Evolutionary conservation across 2,329 filamentous ascomycete species (phyloP).

Genomic region (Penicillium glabrum): DNA sequence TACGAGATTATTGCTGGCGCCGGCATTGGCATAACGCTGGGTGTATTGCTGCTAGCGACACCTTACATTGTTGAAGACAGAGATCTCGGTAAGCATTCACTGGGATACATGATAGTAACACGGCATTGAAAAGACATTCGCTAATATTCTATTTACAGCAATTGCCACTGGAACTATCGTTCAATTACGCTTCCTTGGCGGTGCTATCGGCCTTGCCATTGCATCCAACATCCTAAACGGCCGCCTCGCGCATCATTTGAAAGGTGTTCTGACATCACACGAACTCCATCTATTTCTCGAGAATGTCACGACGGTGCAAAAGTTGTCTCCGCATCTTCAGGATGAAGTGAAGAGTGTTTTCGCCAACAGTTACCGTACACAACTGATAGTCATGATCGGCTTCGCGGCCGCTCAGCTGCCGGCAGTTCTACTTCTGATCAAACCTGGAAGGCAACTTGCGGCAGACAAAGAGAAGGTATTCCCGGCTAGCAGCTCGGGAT

Average conservation of each 20-base stretch:
- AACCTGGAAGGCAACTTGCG: conserved; percentile 16
- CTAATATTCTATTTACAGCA: conserved; percentile 8
- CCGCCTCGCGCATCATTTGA: conserved; percentile 16
- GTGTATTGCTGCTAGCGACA: conserved; percentile 22
- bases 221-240: conserved; percentile 27
- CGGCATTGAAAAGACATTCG: background rate
- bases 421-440: conserved; percentile 20
- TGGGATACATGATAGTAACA: background rate
- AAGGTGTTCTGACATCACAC: conserved; percentile 14
- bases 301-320: conserved; percentile 15
- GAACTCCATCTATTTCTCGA: conserved; percentile 22
- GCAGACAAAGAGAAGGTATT: conserved; percentile 2
- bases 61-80: conserved; percentile 28
- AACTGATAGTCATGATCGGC: conserved; percentile 25
- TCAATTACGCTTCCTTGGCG: conserved; percentile 27
- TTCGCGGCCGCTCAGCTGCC: conserved; percentile 24
- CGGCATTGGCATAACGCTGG: conserved; percentile 23
- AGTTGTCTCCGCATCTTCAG: conserved; percentile 9
- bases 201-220: conserved; percentile 27
- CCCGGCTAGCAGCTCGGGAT: background rate
- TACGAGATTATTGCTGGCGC: conserved; percentile 24
- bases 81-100: conserved; percentile 22
- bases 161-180: conserved; percentile 27
- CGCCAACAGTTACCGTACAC: conserved; percentile 21
- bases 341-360: conserved; percentile 17